Base-by-base conservation (phyloP, 2,329 filamentous ascomycete species). In the Trichophyton simii region DNA sequence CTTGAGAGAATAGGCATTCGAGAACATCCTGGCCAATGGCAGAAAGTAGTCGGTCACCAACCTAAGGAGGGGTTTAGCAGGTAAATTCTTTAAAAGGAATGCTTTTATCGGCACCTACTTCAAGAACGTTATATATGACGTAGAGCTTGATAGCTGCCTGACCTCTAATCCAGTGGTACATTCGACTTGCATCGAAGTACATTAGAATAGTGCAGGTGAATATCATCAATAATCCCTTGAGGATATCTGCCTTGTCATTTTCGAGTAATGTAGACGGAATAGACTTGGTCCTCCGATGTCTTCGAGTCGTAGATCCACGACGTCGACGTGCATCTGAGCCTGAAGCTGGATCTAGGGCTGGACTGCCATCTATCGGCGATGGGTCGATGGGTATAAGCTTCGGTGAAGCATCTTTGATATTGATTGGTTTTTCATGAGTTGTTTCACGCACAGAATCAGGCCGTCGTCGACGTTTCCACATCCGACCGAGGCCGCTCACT, bases 121-220 rank as follows among this genome's bases (percentile, higher is more conserved):
- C 94, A 3, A 99, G 83, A 38, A 96, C 89, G 70, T 99, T 99
- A 79, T 96, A 99, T 61, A 99, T 97, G 63, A 99, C 94, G 72
- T 99, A 99, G 9, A 99, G 82, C 72, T 99, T 99, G 76, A 99
- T 96, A 6, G 92, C 91, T 1, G 91, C 92, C 73, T 99, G 94
- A 0, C 91, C 94, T 55, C 92, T 87, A 68, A 99, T 96, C 68
- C 91, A 91, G 73, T 99, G 94, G 70, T 99, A 99, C 89, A 97
- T 96, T 59, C 91, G 85, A 71, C 91, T 96, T 4, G 94, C 94
- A 72, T 99, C 95, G 54, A 99, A 87, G 25, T 84, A 86, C 85
- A 96, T 92, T 58, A 99, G 79, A 13, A 92, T 84, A 59, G 87
- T 78, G 67, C 89, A 95, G 70, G 90, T 96, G 68, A 83, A 85